Conservation (phyloP, 2,329 filamentous ascomycete species). For the Spiromastix sp. region DNA sequence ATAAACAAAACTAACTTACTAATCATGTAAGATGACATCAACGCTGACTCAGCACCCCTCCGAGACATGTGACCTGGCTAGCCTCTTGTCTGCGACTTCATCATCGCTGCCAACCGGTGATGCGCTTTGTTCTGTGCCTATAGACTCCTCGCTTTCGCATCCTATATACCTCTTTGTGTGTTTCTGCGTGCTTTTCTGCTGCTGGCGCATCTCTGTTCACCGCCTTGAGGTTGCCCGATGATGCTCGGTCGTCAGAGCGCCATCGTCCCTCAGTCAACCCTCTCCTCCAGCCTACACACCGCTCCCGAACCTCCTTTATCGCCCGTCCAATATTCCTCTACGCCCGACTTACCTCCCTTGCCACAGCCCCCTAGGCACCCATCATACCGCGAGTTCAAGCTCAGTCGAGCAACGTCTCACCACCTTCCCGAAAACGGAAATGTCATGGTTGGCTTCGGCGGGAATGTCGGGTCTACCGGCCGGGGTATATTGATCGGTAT, state of each 20-base stretch:
- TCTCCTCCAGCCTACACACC: conserved; percentile 3
- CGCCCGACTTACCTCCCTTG: too few species aligned
- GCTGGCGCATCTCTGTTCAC: background rate
- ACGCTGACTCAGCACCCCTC: too few species aligned
- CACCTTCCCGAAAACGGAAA: conserved; percentile 3
- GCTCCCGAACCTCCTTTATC: background rate
- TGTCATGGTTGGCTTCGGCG: conserved; percentile 21
- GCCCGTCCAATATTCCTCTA: background rate
- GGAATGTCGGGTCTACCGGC: conserved; percentile 45
- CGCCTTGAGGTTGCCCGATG: conserved; percentile 1
- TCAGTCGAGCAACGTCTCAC: background rate
- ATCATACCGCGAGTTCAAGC: too few species aligned
- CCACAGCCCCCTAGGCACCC: too few species aligned
- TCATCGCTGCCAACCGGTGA: background rate
- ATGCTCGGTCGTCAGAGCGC: conserved; percentile 8
- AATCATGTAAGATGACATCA: too few species aligned
- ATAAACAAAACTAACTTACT: too few species aligned
- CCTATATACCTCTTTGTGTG: background rate
- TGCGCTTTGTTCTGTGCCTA: background rate
- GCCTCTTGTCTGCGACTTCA: too few species aligned
- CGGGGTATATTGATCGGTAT: conserved; percentile 89
- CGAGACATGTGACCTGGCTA: too few species aligned
- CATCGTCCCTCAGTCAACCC: conserved; percentile 6
- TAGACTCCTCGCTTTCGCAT: background rate
- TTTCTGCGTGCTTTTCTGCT: background rate